Percentiles rank a stretch among this genome's conserved stretches.
Evolutionary conservation across 768 basidiomycete species (phyloP).

Genomic region (Lactarius tabidus): DNA sequence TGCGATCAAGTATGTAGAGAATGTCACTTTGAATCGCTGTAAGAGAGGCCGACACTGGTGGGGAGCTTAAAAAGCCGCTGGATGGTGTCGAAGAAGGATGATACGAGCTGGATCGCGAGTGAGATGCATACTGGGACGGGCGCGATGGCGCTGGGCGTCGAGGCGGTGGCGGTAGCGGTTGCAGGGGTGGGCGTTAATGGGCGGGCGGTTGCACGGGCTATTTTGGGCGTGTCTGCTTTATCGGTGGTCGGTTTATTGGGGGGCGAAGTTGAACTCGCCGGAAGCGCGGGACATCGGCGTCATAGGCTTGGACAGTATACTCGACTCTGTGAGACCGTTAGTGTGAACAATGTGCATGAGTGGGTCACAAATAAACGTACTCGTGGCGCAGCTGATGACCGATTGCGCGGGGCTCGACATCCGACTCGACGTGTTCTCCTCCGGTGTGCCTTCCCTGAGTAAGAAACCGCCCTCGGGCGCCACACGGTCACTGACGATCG

Average conservation of each 20-base stretch:
- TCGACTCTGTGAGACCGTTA: background rate
- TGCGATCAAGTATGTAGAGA: conserved; percentile 7
- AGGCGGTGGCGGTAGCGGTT: background rate
- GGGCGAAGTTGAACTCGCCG: background rate
- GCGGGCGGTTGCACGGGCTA: background rate
- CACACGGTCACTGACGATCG: conserved; percentile 5
- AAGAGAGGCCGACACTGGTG: conserved; percentile 11
- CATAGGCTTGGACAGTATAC: conserved; percentile 11
- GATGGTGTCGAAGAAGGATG: conserved; percentile 18
- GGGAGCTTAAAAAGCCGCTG: conserved; percentile 16
- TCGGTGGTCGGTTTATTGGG: conserved; percentile 2
- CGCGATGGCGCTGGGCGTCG: background rate
- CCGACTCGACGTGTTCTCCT: conserved; percentile 7
- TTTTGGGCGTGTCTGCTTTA: background rate
- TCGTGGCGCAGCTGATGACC: conserved; percentile 6
- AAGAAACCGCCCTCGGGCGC: background rate
- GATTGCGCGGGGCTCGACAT: conserved; percentile 6
- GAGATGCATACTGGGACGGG: background rate
- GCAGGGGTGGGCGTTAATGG: background rate
- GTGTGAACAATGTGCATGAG: too few species aligned
- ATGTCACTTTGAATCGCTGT: conserved; percentile 16
- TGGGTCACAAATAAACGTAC: background rate
- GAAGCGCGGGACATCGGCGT: conserved; percentile 11
- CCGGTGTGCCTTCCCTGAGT: background rate
- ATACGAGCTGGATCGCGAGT: conserved; percentile 13